Percentiles rank a stretch among this genome's conserved stretches.
Conservation (phyloP, 2,329 filamentous ascomycete genomes). For the Fusarium sp. region DNA sequence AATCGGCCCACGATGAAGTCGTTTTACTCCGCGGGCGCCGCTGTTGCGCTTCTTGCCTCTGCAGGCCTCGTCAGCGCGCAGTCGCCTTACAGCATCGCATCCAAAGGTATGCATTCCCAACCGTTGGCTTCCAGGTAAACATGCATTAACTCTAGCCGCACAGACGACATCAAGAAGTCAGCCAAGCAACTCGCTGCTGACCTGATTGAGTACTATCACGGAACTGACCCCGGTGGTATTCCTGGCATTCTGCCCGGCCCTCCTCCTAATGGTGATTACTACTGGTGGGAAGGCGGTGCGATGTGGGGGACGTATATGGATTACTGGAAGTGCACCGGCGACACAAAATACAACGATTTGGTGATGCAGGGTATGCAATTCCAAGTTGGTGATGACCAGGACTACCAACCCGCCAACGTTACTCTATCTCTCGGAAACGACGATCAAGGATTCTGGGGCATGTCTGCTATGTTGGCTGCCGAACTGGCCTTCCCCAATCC, state of each 20-base stretch:
- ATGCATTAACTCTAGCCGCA: slow-evolving; percentile 30
- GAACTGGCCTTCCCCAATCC: slow-evolving; percentile 70
- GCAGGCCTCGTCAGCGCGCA: slow-evolving; percentile 42
- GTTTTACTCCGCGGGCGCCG: slow-evolving; percentile 32
- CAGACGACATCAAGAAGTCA: slow-evolving; percentile 57
- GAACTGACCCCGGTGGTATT: slow-evolving; percentile 59
- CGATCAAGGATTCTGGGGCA: slow-evolving; percentile 76
- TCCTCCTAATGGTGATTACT: slow-evolving; percentile 63
- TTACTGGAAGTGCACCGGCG: slow-evolving; percentile 74
- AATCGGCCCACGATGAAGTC: slow-evolving; percentile 43
- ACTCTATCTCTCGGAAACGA: slow-evolving; percentile 70
- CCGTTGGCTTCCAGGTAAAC: neutral
- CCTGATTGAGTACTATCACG: slow-evolving; percentile 61
- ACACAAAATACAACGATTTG: slow-evolving; percentile 68
- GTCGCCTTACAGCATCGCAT: slow-evolving; percentile 45
- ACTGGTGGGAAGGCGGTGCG: slow-evolving; percentile 76
- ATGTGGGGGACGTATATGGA: slow-evolving; percentile 74
- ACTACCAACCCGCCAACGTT: slow-evolving; percentile 69
- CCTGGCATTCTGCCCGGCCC: slow-evolving; percentile 64
- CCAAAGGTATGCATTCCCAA: slow-evolving; percentile 35
- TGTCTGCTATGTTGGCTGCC: slow-evolving; percentile 72
- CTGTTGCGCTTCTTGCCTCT: slow-evolving; percentile 44
- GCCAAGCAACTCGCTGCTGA: slow-evolving; percentile 59
- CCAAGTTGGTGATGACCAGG: slow-evolving; percentile 65
- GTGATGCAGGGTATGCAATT: slow-evolving; percentile 65